Evolutionary conservation across 495 filamentous ascomycete genomes (phyloP), one percentile per base, ranked within the genome.

Genomic region (Elaphomyces granulatus): DNA sequence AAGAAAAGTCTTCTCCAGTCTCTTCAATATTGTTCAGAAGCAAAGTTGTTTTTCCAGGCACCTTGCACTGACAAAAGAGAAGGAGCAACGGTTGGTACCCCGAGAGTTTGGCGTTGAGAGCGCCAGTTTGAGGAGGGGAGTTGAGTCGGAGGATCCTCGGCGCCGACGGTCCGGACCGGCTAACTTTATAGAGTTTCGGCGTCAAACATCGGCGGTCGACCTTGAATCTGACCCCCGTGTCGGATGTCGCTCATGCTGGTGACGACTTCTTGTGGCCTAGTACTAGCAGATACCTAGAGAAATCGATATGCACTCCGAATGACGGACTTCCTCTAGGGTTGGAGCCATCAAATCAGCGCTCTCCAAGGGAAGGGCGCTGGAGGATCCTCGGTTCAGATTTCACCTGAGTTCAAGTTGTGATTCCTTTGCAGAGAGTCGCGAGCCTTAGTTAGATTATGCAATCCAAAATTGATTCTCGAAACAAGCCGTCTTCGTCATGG

Each of bases 261-360:
- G n/a, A n/a, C n/a, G n/a, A n/a, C n/a, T n/a, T 83, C 80, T 15
- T 98, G 90, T 49, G 90, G 90, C 15, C 60, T 94, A n/a, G 90
- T 98, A 9, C 68, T 96, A 21, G 79, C 79, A 37, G 83, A 88
- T 54, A n/a, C n/a, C n/a, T n/a, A 80, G 86, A 43, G 83, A 90
- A 49, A 84, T 98, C 40, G 90, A 96, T 50, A 86, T 85, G 44
- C 80, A 92, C 37, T 94, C 86, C 37, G 90, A 98, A 65, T 98
- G 90, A 92, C 84, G 90, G 50, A 98, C 92, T 6, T 98, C 96
- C 60, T 81, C 84, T 43, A 95, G 94, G 61, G 90, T 96, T 50
- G 92, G n/a, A n/a, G 96, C 51, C 83, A 93, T 56, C 84, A 81
- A n/a, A n/a, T n/a, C n/a, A n/a, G n/a, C n/a, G n/a, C n/a, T n/a